Percentiles rank a stretch among this genome's conserved stretches.
These are phyloP conservation scores for Clitocybe nebularis DNA, from an alignment of 1,284 basidiomycete species.

Conservation along the genomic window DNA sequence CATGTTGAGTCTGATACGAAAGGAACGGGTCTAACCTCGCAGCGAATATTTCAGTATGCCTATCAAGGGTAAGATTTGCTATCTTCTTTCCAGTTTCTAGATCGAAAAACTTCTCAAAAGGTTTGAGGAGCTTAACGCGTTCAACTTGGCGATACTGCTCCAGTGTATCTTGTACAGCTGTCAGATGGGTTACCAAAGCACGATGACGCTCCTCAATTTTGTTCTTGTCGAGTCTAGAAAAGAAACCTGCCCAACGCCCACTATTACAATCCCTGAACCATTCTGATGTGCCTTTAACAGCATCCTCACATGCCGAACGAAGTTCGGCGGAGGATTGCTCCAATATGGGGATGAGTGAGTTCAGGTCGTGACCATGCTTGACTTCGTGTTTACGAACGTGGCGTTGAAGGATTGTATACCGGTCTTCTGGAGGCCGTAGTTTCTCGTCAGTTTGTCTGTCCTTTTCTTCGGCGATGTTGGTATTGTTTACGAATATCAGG, in stretches of 20 bases:
- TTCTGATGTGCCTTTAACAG: slow-evolving; percentile 16
- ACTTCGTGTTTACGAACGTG: slow-evolving; percentile 28
- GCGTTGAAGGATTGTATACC: slow-evolving; percentile 23
- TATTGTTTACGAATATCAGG: slow-evolving; percentile 28
- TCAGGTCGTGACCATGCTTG: slow-evolving; percentile 34
- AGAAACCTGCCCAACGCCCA: slow-evolving; percentile 28
- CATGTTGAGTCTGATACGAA: background rate
- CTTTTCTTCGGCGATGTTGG: slow-evolving; percentile 23
- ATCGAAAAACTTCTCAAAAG: slow-evolving; percentile 38
- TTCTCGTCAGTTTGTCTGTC: slow-evolving; percentile 6
- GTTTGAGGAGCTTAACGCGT: slow-evolving; percentile 30
- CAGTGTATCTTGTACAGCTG: slow-evolving; percentile 19
- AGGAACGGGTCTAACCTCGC: slow-evolving; percentile 24
- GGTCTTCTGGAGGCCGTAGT: slow-evolving; percentile 9
- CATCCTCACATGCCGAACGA: slow-evolving; percentile 25
- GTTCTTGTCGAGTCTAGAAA: slow-evolving; percentile 17
- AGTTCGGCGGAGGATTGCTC: slow-evolving; percentile 28
- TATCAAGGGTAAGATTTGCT: slow-evolving; percentile 12
- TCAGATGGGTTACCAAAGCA: slow-evolving; percentile 21
- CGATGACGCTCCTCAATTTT: slow-evolving; percentile 22
- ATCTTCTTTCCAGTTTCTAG: slow-evolving; percentile 25
- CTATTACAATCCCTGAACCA: slow-evolving; percentile 34
- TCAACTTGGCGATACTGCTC: slow-evolving; percentile 27
- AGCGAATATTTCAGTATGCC: slow-evolving; percentile 30
- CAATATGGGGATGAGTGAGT: slow-evolving; percentile 36